phyloP scores from a whole-genome alignment of 2,329 filamentous ascomycete genomes.

The Aspergillus costaricaensis region DNA sequence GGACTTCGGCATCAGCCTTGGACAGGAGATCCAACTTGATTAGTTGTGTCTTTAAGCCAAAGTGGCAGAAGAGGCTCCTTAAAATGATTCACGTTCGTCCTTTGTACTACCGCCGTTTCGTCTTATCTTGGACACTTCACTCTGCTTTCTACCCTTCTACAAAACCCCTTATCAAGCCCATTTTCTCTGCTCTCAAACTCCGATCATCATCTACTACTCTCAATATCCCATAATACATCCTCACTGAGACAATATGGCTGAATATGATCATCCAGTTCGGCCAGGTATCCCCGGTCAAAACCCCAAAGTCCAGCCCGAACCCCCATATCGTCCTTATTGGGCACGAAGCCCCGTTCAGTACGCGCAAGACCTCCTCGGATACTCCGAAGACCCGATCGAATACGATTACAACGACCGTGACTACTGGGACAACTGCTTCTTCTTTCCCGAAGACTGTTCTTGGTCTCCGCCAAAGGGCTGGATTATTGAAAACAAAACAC shows the following conservation, averaged over 20 bases:
- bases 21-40: neutral
- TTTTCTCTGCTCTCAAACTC: neutral
- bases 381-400: constrained; percentile 43
- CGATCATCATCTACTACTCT: neutral
- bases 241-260: constrained; percentile 21
- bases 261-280: constrained; percentile 26
- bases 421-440: constrained; percentile 46
- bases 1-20: neutral
- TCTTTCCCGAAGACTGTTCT: constrained; percentile 47
- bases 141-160: neutral
- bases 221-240: neutral
- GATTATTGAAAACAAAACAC: constrained; percentile 28
- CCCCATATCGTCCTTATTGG: constrained; percentile 41
- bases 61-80: constrained; percentile 5
- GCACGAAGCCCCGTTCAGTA: constrained; percentile 40
- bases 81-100: constrained; percentile 14
- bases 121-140: neutral
- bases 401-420: constrained; percentile 47
- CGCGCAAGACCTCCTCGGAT: constrained; percentile 44
- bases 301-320: constrained; percentile 16
- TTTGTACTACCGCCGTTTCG: constrained; percentile 15
- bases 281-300: constrained; percentile 17
- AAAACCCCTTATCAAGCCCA: neutral
- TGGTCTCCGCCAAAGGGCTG: constrained; percentile 39
- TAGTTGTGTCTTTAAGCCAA: neutral